phyloP scores from a whole-genome alignment of 2,329 filamentous ascomycete genomes.

The Spiromastix sp. region DNA sequence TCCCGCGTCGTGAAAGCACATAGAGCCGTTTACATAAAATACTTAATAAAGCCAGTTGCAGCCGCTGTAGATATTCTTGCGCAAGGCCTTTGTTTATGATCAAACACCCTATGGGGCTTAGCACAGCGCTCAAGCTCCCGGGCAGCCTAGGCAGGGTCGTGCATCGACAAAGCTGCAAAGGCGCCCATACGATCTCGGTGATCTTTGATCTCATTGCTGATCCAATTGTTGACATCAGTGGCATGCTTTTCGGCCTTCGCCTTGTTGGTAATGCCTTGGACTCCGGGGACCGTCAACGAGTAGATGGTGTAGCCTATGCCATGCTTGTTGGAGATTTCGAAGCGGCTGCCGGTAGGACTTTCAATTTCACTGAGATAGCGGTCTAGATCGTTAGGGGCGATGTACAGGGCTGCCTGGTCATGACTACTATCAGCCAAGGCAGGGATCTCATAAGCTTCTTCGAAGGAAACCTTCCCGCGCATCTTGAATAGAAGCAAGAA shows the following conservation, averaged over 20 bases:
- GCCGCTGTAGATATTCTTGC: no score
- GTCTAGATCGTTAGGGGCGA: constrained; percentile 7
- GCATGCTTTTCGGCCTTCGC: constrained; percentile 27
- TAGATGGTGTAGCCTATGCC: constrained; percentile 41
- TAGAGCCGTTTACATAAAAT: no score
- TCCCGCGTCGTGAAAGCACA: no score
- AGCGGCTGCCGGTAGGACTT: constrained; percentile 31
- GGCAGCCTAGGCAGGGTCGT: constrained; percentile 41
- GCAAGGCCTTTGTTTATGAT: no score
- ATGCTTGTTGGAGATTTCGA: constrained; percentile 21
- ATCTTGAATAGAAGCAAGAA: no score
- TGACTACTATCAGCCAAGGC: background rate
- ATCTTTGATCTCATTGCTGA: constrained; percentile 14
- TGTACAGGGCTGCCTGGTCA: constrained; percentile 6
- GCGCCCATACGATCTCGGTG: constrained; percentile 35
- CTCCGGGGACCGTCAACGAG: constrained; percentile 40
- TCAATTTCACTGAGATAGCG: constrained; percentile 18
- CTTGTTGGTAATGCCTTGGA: constrained; percentile 35
- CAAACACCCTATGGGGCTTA: no score
- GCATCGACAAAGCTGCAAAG: constrained; percentile 43
- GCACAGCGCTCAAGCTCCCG: constrained; percentile 36
- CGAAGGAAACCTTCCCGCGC: constrained; percentile 1
- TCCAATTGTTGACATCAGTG: constrained; percentile 24
- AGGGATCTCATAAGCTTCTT: background rate
- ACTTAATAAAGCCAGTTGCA: no score